phyloP scores from a whole-genome alignment of 768 basidiomycete species.

The Gautieria morchelliformis region DNA sequence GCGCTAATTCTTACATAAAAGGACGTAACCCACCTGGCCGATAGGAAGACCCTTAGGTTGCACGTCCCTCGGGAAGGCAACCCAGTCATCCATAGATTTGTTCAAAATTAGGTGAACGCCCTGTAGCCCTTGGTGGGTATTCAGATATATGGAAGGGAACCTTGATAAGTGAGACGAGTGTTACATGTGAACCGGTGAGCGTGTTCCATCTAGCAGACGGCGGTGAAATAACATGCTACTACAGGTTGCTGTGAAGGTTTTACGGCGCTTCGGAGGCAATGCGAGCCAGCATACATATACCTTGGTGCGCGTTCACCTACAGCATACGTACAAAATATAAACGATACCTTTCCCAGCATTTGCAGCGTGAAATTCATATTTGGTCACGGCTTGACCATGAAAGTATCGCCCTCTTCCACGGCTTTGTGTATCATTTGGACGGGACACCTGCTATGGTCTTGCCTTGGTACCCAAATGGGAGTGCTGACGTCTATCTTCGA shows the following conservation, averaged over 20 bases:
- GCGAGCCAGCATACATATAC: background rate
- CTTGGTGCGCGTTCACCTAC: background rate
- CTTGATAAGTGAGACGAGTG: background rate
- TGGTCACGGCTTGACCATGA: background rate
- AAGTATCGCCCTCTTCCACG: background rate
- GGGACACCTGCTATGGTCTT: background rate
- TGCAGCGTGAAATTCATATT: background rate
- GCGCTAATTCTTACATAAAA: too few species aligned
- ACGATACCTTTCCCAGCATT: background rate
- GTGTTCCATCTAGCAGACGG: background rate
- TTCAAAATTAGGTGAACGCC: background rate
- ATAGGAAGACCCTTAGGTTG: too few species aligned
- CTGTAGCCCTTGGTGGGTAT: constrained; percentile 1
- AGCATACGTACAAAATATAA: background rate
- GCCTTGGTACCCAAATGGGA: constrained; percentile 4
- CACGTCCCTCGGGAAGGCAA: too few species aligned
- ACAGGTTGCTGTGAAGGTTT: constrained; percentile 2
- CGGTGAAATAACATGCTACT: background rate
- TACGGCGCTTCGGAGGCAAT: background rate
- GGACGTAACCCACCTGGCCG: too few species aligned
- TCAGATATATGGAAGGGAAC: background rate
- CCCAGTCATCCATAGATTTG: background rate
- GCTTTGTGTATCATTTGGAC: background rate
- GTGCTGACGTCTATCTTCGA: constrained; percentile 2
- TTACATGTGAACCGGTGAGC: background rate